Evolutionary conservation across 2,329 filamentous ascomycete genomes (phyloP).

Genomic region (Penicillium crustosum): DNA sequence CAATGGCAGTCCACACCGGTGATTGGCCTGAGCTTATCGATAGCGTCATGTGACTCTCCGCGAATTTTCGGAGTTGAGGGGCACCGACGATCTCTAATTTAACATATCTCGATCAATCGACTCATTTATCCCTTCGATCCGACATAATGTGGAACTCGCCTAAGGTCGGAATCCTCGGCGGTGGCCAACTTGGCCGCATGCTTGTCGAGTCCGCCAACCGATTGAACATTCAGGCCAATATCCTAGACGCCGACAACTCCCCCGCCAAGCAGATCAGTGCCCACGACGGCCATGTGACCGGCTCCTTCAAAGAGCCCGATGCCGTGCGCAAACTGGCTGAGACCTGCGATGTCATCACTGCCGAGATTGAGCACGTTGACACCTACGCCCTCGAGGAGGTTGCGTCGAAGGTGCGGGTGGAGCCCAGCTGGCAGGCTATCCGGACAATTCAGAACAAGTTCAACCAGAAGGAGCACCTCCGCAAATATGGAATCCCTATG

Average conservation of each 20-base stretch:
- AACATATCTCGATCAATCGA: conserved; percentile 2
- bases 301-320: conserved; percentile 81
- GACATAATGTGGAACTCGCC: conserved; percentile 41
- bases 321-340: conserved; percentile 78
- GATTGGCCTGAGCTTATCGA: conserved; percentile 27
- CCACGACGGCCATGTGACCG: conserved; percentile 71
- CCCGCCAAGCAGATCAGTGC: conserved; percentile 85
- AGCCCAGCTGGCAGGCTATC: conserved; percentile 84
- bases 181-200: conserved; percentile 87
- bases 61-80: conserved; percentile 28
- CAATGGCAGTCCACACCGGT: conserved; percentile 7
- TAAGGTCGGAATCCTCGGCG: conserved; percentile 55
- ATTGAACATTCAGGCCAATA: conserved; percentile 74
- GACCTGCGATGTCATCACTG: conserved; percentile 76
- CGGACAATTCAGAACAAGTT: conserved; percentile 93
- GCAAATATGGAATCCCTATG: conserved; percentile 66
- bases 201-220: conserved; percentile 80
- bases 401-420: conserved; percentile 63
- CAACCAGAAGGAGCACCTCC: conserved; percentile 79
- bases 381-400: conserved; percentile 87
- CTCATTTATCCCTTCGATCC: conserved; percentile 5
- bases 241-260: conserved; percentile 73
- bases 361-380: conserved; percentile 94
- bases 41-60: conserved; percentile 22
- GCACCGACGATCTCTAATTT: conserved; percentile 19